Base-by-base conservation (phyloP, 805 yeast genomes). In the Debaryomyces prosopidis region DNA sequence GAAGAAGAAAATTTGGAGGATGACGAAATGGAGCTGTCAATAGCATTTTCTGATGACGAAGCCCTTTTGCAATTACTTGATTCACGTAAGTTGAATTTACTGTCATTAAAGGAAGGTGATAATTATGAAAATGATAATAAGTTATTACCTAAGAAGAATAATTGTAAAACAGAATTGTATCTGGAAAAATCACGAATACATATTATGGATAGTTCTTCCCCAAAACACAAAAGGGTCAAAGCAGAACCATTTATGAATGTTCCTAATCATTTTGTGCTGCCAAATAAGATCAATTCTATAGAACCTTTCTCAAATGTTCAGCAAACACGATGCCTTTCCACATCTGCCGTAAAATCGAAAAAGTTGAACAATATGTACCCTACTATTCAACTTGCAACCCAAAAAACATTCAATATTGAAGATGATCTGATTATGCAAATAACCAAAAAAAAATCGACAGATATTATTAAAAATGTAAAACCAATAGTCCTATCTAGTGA, bases 401-500 rank as follows among this genome's bases (percentile, higher is more conserved):
- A 63, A 42, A 48, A 47, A 27, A 47, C 54, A 17, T 26, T 37
- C 19, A 18, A 36, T 15, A 14, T 27, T 14, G n/a, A 30, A 8
- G 26, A 26, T 16, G 36, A 35, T 11, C 8, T 14, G 36, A 39
- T 10, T 14, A n/a, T 15, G n/a, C 32, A 9, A 36, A 35, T 12
- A 39, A 6, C 36, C 50, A 7, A 40, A 32, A 16, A 3, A 14
- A 19, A 10, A 11, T 19, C 28, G 10, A 36, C 26, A 5, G 45
- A 33, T 3, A 17, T 31, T 28, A 32, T 36, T 8, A 69, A 69
- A 42, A 49, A 40, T n/a, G 75, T 70, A 9, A 63, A 58, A 42
- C 72, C 76, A 2, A 60, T 72, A 10, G 46, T 67, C 9, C 55
- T 73, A 14, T 68, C 76, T 1, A 44, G 73, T 17, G 94, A 87